phyloP scores from a whole-genome alignment of 1,284 basidiomycete genomes.

The Sanghuangporus baumii region DNA sequence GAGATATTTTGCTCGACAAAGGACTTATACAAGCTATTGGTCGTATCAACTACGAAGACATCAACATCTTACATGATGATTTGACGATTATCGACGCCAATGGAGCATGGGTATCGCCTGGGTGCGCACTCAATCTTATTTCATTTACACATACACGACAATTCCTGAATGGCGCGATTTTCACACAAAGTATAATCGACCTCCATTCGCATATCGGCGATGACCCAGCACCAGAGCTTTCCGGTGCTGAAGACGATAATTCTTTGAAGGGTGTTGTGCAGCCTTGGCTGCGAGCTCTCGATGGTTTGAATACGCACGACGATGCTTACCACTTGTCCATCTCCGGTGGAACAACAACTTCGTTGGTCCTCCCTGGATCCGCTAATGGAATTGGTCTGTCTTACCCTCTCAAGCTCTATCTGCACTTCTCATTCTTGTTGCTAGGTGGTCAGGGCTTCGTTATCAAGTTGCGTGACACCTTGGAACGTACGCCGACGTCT shows the following conservation, averaged over 20 bases:
- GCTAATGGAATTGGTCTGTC: slow-evolving; percentile 36
- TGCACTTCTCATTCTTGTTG: too few relatives aligned
- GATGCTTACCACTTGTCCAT: slow-evolving; percentile 31
- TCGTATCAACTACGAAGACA: slow-evolving; percentile 29
- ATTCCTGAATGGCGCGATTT: background rate
- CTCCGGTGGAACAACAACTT: slow-evolving; percentile 43
- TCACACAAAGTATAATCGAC: slow-evolving; percentile 41
- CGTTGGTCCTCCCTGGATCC: slow-evolving; percentile 42
- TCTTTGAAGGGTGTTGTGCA: slow-evolving; percentile 36
- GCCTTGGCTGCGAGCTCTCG: slow-evolving; percentile 47
- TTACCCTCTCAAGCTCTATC: too few relatives aligned
- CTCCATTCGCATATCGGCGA: slow-evolving; percentile 62
- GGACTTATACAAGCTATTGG: slow-evolving; percentile 55
- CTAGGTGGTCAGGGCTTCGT: slow-evolving; percentile 58
- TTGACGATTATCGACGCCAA: slow-evolving; percentile 28
- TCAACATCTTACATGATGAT: slow-evolving; percentile 16
- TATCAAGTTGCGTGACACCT: slow-evolving; percentile 58
- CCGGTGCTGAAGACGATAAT: slow-evolving; percentile 35
- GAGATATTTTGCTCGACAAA: slow-evolving; percentile 50
- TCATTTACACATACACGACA: background rate
- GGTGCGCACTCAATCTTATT: slow-evolving; percentile 22
- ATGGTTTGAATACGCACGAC: slow-evolving; percentile 44
- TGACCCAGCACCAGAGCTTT: slow-evolving; percentile 32
- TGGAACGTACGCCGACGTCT: slow-evolving; percentile 49
- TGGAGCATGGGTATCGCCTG: slow-evolving; percentile 35